phyloP scores from a whole-genome alignment of 257 asterid genomes.

The Nicotiana undulata region DNA sequence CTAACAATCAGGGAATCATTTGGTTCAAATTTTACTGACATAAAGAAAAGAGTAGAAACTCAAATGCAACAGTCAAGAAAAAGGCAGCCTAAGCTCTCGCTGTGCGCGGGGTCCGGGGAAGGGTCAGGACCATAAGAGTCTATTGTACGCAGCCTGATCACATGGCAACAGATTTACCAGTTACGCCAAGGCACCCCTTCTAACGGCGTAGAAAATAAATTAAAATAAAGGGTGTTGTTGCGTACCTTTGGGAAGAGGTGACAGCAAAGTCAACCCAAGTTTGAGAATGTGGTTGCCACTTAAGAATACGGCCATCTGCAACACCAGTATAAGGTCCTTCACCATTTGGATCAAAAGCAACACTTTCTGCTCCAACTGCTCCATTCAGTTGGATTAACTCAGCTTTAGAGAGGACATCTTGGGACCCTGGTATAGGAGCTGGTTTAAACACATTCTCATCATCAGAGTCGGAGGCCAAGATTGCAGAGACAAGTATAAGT shows the following conservation, averaged over 20 bases:
- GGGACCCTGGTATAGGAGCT: conserved; percentile 33
- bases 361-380: conserved; percentile 66
- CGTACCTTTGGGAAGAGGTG: conserved; percentile 53
- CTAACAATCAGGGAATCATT: not conserved
- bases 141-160: too few relatives aligned
- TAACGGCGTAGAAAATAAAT: not conserved
- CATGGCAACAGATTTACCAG: too few relatives aligned
- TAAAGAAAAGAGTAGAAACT: not conserved
- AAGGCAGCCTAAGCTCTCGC: too few relatives aligned
- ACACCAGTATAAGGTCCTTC: conserved; percentile 77
- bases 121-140: too few relatives aligned
- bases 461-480: conserved; percentile 27
- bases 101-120: too few relatives aligned
- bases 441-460: conserved; percentile 24
- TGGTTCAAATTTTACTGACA: not conserved
- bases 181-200: too few relatives aligned
- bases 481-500: conserved; percentile 36
- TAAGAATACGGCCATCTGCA: conserved; percentile 65
- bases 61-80: not conserved
- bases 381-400: conserved; percentile 34
- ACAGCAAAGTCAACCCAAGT: conserved; percentile 62
- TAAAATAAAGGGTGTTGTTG: not conserved
- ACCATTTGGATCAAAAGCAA: conserved; percentile 54
- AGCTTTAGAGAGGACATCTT: conserved; percentile 25
- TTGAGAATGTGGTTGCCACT: conserved; percentile 24